Conservation (phyloP, 1,139 yeast species). For the Nematodospora anomalae region DNA sequence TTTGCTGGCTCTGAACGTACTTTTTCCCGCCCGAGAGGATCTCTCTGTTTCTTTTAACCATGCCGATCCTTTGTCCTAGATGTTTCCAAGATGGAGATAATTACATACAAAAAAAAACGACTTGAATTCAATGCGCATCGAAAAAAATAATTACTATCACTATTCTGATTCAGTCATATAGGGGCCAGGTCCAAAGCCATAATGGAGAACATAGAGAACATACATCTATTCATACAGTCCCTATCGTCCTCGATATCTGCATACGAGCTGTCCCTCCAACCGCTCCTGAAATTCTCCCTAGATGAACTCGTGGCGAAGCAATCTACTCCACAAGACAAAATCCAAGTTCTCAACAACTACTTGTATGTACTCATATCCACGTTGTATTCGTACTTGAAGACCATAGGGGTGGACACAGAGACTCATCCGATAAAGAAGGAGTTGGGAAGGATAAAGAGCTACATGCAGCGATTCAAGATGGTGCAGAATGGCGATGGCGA, state of each 20-base stretch:
- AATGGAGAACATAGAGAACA: slow-evolving; percentile 47
- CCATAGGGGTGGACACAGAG: slow-evolving; percentile 57
- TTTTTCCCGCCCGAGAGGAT: slow-evolving; percentile 85
- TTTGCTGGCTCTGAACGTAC: slow-evolving; percentile 66
- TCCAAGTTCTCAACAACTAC: slow-evolving; percentile 39
- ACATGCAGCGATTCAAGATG: slow-evolving; percentile 62
- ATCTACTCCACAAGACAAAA: slow-evolving; percentile 32
- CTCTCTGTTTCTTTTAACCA: slow-evolving; percentile 61
- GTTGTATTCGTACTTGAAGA: slow-evolving; percentile 58
- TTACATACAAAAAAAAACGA: background rate
- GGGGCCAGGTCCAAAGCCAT: too few species aligned
- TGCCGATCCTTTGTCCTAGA: slow-evolving; percentile 1
- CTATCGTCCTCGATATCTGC: slow-evolving; percentile 32
- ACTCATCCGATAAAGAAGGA: slow-evolving; percentile 69
- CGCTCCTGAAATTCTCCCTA: slow-evolving; percentile 35
- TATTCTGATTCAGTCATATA: background rate
- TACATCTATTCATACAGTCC: slow-evolving; percentile 25
- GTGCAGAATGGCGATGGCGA: slow-evolving; percentile 23
- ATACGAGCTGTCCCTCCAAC: slow-evolving; percentile 30
- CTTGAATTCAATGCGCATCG: background rate
- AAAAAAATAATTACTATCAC: background rate
- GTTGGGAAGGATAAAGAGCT: slow-evolving; percentile 64
- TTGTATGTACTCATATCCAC: slow-evolving; percentile 48
- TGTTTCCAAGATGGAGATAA: background rate
- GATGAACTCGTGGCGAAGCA: slow-evolving; percentile 32